Evolutionary conservation across 2,329 filamentous ascomycete species (phyloP), one percentile per base, ranked within the genome.

Genomic region (Arthrobotrys megalospora): DNA sequence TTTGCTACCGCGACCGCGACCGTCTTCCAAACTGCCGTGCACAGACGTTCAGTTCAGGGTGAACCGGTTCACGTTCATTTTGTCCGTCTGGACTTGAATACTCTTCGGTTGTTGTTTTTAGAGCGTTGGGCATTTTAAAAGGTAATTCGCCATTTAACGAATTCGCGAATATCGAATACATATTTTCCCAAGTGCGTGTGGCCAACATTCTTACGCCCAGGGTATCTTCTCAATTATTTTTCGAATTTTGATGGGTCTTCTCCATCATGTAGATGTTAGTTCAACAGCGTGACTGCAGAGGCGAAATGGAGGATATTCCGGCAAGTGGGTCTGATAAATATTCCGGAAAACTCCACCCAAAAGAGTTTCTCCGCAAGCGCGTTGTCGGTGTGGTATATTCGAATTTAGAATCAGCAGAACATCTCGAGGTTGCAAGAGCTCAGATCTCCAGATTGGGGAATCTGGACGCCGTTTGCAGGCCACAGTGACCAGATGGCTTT

Each of bases 321-420:
- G n/a, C 32, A 41, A 24, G 55, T 60, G 55, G 55, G 55, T 60
- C 55, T 43, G 11, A 19, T 24, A 60, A 28, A 43, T 60, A 43
- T 41, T 43, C 55, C 55, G 55, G 43, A 32, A 52, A 10, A 43
- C 55, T 43, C 55, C 55, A 60, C 55, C 19, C 7, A 32, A 38
- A 1, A 32, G 8, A 52, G 55, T 60, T 60, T 60, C 19, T 24
- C 55, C 36, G 55, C 3, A 60, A 60, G n/a, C 55, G 55, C 55
- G 55, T 60, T 60, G 55, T 60, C 36, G 55, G 36, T 60, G 55
- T 60, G 55, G 55, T 60, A 60, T 60, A 60, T 43, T 60, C 55
- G 36, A 60, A 60, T 43, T 14, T 19, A 60, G 55, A 60, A 60
- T 28, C 14, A 32, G 11, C 50, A 53, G 11, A 14, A 28, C 24